phyloP scores from a whole-genome alignment of 1,139 yeast genomes.

The Geotrichum cucujoidarum region DNA sequence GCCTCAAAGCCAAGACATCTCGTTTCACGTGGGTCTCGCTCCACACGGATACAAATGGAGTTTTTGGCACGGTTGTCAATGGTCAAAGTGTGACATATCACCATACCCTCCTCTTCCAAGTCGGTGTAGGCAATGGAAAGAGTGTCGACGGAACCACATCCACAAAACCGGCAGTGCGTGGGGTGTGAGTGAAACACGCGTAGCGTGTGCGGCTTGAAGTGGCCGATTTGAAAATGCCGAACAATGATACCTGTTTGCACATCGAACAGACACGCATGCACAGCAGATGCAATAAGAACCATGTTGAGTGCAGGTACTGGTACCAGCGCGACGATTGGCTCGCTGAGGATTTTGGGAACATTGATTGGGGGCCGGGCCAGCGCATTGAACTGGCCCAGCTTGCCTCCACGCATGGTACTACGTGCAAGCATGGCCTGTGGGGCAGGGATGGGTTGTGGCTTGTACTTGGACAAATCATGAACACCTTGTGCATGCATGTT shows the following conservation, averaged over 20 bases:
- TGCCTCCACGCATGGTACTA: slow-evolving; percentile 14
- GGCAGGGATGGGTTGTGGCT: slow-evolving; percentile 20
- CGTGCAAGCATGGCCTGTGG: slow-evolving; percentile 20
- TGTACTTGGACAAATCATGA: slow-evolving; percentile 19
- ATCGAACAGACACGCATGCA: slow-evolving; percentile 49
- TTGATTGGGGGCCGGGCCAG: slow-evolving; percentile 3
- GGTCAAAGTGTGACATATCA: slow-evolving; percentile 68
- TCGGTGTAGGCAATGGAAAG: slow-evolving; percentile 70
- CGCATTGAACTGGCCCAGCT: slow-evolving; percentile 7
- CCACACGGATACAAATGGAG: slow-evolving; percentile 79
- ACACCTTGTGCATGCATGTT: slow-evolving; percentile 17
- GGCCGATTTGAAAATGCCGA: slow-evolving; percentile 54
- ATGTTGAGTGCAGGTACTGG: slow-evolving; percentile 34
- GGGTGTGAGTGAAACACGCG: slow-evolving; percentile 77
- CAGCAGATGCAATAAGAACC: slow-evolving; percentile 29
- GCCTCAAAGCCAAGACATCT: slow-evolving; percentile 82
- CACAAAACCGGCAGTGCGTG: slow-evolving; percentile 85
- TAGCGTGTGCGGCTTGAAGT: slow-evolving; percentile 56
- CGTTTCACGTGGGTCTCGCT: slow-evolving; percentile 86
- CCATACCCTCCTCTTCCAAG: slow-evolving; percentile 45
- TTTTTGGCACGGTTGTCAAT: slow-evolving; percentile 72
- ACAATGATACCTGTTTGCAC: slow-evolving; percentile 67
- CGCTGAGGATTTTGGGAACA: slow-evolving; percentile 18
- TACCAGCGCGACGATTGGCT: slow-evolving; percentile 23
- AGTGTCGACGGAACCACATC: slow-evolving; percentile 74